Percentiles rank a stretch among this genome's conserved stretches.
Evolutionary conservation across 2,329 filamentous ascomycete species (phyloP).

Genomic region (Cladophialophora exuberans): DNA sequence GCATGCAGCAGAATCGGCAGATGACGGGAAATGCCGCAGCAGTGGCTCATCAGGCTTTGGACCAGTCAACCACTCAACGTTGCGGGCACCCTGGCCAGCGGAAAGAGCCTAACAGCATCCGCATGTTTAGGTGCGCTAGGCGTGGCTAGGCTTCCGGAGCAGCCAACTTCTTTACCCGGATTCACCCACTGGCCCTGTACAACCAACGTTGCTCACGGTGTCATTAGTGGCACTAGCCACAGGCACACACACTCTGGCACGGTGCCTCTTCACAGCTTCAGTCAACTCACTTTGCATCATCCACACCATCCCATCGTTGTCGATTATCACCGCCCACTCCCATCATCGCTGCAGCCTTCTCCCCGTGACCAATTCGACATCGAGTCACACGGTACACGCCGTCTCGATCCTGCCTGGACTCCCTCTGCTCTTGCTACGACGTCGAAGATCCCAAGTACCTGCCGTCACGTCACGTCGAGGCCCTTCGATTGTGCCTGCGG

Average conservation of each 20-base stretch:
- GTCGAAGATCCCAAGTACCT: neutral
- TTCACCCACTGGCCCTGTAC: too few relatives aligned
- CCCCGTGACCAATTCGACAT: neutral
- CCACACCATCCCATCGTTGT: neutral
- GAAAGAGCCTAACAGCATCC: conserved; percentile 6
- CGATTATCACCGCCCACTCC: neutral
- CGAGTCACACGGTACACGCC: conserved; percentile 10
- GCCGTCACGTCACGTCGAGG: neutral
- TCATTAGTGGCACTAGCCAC: neutral
- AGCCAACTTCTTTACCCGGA: neutral
- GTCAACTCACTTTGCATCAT: neutral
- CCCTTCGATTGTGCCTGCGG: conserved; percentile 1
- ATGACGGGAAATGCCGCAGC: neutral
- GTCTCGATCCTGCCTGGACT: neutral
- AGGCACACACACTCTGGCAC: neutral
- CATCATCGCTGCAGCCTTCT: conserved; percentile 2
- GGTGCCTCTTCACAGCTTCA: conserved; percentile 7
- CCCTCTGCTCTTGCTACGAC: conserved; percentile 1
- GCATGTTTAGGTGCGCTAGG: neutral
- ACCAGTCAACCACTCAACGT: neutral
- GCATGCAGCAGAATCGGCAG: too few relatives aligned
- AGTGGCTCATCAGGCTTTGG: neutral
- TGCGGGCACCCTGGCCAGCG: conserved; percentile 3
- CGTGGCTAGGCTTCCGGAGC: neutral
- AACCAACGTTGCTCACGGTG: too few relatives aligned